Evolutionary conservation across 2,329 filamentous ascomycete species (phyloP), one percentile per base, ranked within the genome.

Genomic region (Sclerotinia trifoliorum): DNA sequence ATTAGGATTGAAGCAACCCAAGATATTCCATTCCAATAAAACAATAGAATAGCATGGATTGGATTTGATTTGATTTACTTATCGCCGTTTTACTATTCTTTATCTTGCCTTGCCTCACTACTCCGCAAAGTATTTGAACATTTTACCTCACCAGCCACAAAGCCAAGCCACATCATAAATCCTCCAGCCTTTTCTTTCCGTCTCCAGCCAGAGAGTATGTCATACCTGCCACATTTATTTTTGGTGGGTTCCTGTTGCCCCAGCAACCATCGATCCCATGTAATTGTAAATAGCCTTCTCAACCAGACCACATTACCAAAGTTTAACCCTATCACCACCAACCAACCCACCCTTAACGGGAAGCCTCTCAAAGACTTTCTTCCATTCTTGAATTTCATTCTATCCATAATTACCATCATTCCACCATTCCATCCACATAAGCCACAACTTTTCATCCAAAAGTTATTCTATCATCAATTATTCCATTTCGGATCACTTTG

Each of bases 251-350:
- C 44, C 1, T 8, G 63, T 65, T 65, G 32, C 63, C n/a, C 26
- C 51, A n/a, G 63, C 17, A 65, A 65, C 51, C 21, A n/a, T 5
- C 3, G 2, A 56, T 48, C 62, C 62, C 62, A 55, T 65, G 62
- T 29, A 65, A 65, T 56, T 56, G 63, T 65, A 65, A 65, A 65
- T 65, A 7, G n/a, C 49, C 49, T 42, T 65, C 29, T 24, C 44
- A 21, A 26, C 61, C 48, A 24, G 24, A 32, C 26, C 29, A 21
- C 21, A 42, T 24, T 7, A n/a, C 11, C 54, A 35, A 39, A 57
- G 5, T 57, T 57, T 57, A 26, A 48, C 44, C 15, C 39, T 61
- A 61, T 61, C 57, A 46, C 39, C 35, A 57, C 15, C 44, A 35
- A 63, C 24, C 24, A 35, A 63, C 24, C 24, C 48, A 54, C 46